Conservation (phyloP, 2,329 filamentous ascomycete genomes). For the Aspergillus sclerotialis region DNA sequence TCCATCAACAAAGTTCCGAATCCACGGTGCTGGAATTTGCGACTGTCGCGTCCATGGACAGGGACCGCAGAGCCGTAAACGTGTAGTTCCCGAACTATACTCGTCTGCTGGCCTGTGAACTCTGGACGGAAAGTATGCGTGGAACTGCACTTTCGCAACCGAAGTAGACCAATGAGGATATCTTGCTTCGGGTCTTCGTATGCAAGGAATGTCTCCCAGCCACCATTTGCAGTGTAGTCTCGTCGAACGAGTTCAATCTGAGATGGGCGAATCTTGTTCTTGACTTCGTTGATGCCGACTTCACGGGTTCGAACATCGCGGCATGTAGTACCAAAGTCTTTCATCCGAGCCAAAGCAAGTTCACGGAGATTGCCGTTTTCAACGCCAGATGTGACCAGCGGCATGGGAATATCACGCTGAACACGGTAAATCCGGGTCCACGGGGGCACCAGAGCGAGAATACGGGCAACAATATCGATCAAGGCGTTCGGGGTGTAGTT, state of each 20-base stretch:
- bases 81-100: constrained; percentile 87
- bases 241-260: constrained; percentile 91
- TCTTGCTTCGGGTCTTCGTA: constrained; percentile 99
- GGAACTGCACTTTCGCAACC: constrained; percentile 80
- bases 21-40: constrained; percentile 97
- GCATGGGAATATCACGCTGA: constrained; percentile 99
- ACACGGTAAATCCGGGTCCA: constrained; percentile 99
- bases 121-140: constrained; percentile 91
- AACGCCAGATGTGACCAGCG: constrained; percentile 93
- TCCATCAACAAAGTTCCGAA: constrained; percentile 97
- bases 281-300: constrained; percentile 97
- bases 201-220: constrained; percentile 97
- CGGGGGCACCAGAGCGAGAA: constrained; percentile 85
- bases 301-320: constrained; percentile 93
- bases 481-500: constrained; percentile 98
- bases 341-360: constrained; percentile 92
- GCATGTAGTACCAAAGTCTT: constrained; percentile 95
- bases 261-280: constrained; percentile 94
- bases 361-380: constrained; percentile 97
- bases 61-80: constrained; percentile 98
- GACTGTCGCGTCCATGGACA: constrained; percentile 86
- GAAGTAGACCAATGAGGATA: constrained; percentile 84
- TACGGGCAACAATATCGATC: constrained; percentile 93
- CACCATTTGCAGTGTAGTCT: constrained; percentile 91
- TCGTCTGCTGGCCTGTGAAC: constrained; percentile 77